Conservation (phyloP, 2,329 filamentous ascomycete genomes). For the Leptographium procerum region DNA sequence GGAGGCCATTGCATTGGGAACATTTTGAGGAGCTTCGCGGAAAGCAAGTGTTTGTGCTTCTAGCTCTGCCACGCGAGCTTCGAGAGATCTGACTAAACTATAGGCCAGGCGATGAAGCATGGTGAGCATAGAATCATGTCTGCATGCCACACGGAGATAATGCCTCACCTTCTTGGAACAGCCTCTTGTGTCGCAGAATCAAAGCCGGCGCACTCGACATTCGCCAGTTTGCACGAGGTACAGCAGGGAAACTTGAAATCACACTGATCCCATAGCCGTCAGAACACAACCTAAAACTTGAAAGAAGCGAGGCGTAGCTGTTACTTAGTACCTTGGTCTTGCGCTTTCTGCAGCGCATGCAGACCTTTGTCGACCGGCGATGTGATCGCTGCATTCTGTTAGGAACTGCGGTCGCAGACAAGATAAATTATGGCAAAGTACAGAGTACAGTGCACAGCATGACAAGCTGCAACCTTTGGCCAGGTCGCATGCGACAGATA, state of each 20-base stretch:
- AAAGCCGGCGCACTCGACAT: constrained; percentile 1
- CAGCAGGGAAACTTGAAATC: constrained; percentile 4
- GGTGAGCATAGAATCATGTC: not conserved
- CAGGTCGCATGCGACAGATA: not conserved
- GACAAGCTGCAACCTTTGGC: not conserved
- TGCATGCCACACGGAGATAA: too few species aligned
- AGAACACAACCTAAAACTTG: not conserved
- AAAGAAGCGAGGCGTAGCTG: not conserved
- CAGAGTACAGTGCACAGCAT: not conserved
- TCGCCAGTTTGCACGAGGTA: not conserved
- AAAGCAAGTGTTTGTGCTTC: constrained; percentile 3
- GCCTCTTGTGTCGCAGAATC: not conserved
- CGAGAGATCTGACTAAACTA: constrained; percentile 2
- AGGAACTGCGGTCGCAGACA: not conserved
- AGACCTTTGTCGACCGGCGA: constrained; percentile 3
- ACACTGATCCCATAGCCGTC: not conserved
- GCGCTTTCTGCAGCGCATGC: constrained; percentile 4
- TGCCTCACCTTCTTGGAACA: not conserved
- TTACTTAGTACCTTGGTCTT: not conserved
- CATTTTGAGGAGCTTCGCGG: not conserved
- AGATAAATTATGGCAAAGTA: not conserved
- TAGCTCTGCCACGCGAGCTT: constrained; percentile 2
- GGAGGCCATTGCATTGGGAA: constrained; percentile 1
- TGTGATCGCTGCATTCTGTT: constrained; percentile 3
- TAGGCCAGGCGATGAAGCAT: not conserved